Evolutionary conservation across 2,329 filamentous ascomycete species (phyloP), one percentile per base, ranked within the genome.

Genomic region (Pseudogymnoascus sp.): DNA sequence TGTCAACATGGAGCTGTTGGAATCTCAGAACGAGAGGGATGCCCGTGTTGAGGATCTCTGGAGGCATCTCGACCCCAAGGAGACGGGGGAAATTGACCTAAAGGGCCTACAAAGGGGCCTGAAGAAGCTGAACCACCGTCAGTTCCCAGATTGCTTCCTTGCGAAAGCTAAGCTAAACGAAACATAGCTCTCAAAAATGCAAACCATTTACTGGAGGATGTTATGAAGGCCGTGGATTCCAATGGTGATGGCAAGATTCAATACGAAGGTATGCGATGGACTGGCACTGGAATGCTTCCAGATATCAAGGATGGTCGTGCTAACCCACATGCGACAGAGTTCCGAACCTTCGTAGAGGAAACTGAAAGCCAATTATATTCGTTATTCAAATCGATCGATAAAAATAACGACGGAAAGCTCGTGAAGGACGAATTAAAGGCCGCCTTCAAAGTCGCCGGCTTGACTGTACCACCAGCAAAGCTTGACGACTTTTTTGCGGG

Each of bases 121-220:
- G 73, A 86, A 82, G 75, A 90, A 87, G 77, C 92, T 98, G 72
- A 93, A 98, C 76, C 95, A 99, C 76, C 95, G 92, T 96, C 78
- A 78, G 87, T 75, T 67, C 41, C 45, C 66, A 41, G 61, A 65
- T 60, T 63, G 28, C 39, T 63, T 64, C 45, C 48, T 34, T 28
- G 28, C 54, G 51, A 60, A 25, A 45, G 64, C 62, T 45, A 65
- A 68, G 72, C 70, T 74, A 67, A 71, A 65, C 60, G 19, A 11
- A 51, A 54, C 41, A 62, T 65, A 88, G 86, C 88, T 68, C 78
- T 99, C 73, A 96, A 97, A 80, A 95, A 97, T 81, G 95, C 95
- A 74, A 90, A 96, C 76, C 81, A 85, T 39, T 86, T 98, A 80
- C 83, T 99, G 67, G 84, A 85, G 73, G 87, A 90, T 72, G 90